Evolutionary conservation across 129 eudicot species (phyloP).

Genomic region (Artemisia tridentata): DNA sequence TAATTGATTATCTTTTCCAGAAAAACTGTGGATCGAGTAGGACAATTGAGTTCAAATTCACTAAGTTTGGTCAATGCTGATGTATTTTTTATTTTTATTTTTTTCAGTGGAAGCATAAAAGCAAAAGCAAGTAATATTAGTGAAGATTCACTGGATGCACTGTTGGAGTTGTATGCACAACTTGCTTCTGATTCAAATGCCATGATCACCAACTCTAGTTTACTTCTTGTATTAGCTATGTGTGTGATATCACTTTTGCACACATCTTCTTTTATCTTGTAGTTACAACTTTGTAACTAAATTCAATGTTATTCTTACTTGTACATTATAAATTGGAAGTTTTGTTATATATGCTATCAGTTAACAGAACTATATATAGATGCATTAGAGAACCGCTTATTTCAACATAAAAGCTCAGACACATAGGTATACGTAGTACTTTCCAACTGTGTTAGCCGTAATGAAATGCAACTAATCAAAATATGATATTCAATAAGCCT

Average conservation of each 20-base stretch:
- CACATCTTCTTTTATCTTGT: conserved; percentile 13
- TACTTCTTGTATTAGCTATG: conserved; percentile 18
- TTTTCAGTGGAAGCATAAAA: conserved; percentile 23
- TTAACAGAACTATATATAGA: neutral
- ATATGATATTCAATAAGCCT: no score
- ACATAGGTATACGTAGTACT: no score
- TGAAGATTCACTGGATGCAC: conserved; percentile 26
- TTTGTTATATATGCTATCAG: neutral
- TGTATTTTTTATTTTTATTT: neutral
- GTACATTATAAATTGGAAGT: conserved; percentile 1
- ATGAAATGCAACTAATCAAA: no score
- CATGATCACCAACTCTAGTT: neutral
- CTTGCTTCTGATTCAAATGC: conserved; percentile 28
- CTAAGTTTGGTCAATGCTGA: neutral
- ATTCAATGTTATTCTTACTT: conserved; percentile 12
- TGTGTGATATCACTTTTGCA: conserved; percentile 10
- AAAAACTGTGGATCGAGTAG: no score
- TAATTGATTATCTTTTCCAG: no score
- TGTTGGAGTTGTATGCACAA: conserved; percentile 29
- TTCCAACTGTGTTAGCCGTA: no score
- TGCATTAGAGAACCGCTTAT: neutral
- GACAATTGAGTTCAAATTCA: neutral
- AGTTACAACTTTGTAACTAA: neutral
- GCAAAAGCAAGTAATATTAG: conserved; percentile 27
- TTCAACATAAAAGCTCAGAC: neutral